A percentile compares a stretch with the other conserved stretches of the same genome.
Evolutionary conservation across 2,329 filamentous ascomycete species (phyloP).

Genomic region (Akanthomyces muscarius): DNA sequence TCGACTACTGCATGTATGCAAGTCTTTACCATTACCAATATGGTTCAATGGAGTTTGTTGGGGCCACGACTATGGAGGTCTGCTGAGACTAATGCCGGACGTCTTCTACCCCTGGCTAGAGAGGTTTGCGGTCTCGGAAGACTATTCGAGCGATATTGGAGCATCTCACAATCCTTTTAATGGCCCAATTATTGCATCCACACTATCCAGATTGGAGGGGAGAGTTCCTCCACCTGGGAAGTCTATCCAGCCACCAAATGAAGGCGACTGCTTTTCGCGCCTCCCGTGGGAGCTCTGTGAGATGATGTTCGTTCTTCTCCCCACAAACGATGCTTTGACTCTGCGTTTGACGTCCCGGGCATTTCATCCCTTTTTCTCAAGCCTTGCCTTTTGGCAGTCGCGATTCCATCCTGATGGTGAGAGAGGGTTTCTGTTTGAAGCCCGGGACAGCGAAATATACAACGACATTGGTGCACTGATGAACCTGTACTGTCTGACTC

Average conservation of each 20-base stretch:
- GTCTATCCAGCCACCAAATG: not conserved
- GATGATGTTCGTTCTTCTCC: not conserved
- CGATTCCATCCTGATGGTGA: not conserved
- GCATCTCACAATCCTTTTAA: not conserved
- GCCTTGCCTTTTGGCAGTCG: not conserved
- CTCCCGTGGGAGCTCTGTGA: not conserved
- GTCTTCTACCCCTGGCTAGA: not conserved
- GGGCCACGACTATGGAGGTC: not conserved
- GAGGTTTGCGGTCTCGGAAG: not conserved
- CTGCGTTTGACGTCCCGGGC: not conserved
- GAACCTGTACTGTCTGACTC: not conserved
- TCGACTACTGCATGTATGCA: not conserved
- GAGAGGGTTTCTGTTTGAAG: not conserved
- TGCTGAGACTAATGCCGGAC: not conserved
- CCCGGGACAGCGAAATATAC: not conserved
- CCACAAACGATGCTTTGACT: not conserved
- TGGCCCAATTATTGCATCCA: not conserved
- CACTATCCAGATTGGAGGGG: not conserved
- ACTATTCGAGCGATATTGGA: not conserved
- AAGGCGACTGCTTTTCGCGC: not conserved
- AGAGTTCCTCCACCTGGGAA: not conserved
- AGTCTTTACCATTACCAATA: not conserved
- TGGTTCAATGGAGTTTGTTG: not conserved
- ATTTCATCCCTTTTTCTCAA: not conserved
- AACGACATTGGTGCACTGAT: not conserved